phyloP scores from a whole-genome alignment of 306 rosid genomes.

The Ceratonia siliqua region DNA sequence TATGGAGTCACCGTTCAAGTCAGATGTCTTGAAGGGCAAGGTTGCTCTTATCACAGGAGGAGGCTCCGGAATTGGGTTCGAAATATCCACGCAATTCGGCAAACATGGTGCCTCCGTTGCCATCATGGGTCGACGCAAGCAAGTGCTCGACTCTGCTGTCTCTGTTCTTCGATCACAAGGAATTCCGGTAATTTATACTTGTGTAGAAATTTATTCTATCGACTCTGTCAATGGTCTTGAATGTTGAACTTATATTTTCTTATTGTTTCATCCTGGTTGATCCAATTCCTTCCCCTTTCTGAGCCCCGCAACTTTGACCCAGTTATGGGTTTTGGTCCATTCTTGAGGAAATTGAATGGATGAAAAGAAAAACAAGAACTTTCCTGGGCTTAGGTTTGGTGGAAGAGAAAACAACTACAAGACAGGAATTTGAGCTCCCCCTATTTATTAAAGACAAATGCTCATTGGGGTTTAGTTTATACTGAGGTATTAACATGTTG shows the following conservation, averaged over 20 bases:
- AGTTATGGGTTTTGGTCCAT: background rate
- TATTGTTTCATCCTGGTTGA: background rate
- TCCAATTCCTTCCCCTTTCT: background rate
- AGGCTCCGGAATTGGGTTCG: conserved; percentile 91
- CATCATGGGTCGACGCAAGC: conserved; percentile 85
- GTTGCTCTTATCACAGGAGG: conserved; percentile 91
- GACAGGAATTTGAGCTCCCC: background rate
- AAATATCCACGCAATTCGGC: conserved; percentile 74
- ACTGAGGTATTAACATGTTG: background rate
- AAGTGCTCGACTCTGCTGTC: conserved; percentile 72
- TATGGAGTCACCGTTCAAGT: conserved; percentile 77
- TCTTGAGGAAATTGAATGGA: background rate
- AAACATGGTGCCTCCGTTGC: conserved; percentile 91
- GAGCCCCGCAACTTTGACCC: background rate
- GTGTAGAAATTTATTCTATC: background rate
- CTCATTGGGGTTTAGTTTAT: background rate
- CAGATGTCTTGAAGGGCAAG: conserved; percentile 63
- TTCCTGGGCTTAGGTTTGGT: background rate
- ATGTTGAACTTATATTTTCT: background rate
- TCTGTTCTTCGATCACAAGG: conserved; percentile 65
- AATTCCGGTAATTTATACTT: conserved; percentile 46
- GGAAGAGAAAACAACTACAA: background rate
- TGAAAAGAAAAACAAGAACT: background rate
- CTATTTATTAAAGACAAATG: background rate
- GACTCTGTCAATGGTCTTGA: background rate